Base-by-base conservation (phyloP, 225 moss, liverwort and hornwort genomes). In the Sphagnum contortum region DNA sequence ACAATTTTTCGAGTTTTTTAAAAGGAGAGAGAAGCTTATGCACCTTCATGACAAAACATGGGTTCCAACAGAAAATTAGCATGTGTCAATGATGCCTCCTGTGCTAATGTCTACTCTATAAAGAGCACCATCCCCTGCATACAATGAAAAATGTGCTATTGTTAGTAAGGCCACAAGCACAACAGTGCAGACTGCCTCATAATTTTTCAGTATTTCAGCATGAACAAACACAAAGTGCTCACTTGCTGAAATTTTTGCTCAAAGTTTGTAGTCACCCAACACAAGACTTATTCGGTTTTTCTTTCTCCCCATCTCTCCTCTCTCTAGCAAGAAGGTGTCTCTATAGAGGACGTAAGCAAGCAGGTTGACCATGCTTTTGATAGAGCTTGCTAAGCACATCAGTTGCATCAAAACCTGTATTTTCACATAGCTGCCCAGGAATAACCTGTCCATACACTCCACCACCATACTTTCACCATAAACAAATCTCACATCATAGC, bases 401-500 rank as follows among this genome's bases (percentile, higher is more conserved):
- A 54, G 96, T 96, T 55, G 96, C 96, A 66, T 96, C 96, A 82
- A 96, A 96, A 12, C 96, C 96, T 64, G 96, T 90, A 73, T 96
- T 96, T 56, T 96, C 92, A 83, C 96, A 96, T 44, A 96, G 90
- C 71, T 96, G 92, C 65, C 96, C 79, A 47, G 96, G 96, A 59
- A 96, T 96, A 45, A 96, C 88, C 92, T 92, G 85, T 44, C 70
- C 47, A 79, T 60, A 59, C 4, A 11, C 29, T 29, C 29, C 29
- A 29, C 29, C 5, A 92, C 96, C 14, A 96, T 92, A 62, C 92
- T 59, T 87, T 88, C 8, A 96, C 96, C 61, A 96, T 69, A 67
- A 92, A 96, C 11, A 92, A 96, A 71, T 96, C 96, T 47, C 90
- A 88, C 96, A 96, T 96, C 46, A 88, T 92, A 70, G 92, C 96